Evolutionary conservation across 2,329 filamentous ascomycete species (phyloP).

Genomic region (Trichoderma sp.): DNA sequence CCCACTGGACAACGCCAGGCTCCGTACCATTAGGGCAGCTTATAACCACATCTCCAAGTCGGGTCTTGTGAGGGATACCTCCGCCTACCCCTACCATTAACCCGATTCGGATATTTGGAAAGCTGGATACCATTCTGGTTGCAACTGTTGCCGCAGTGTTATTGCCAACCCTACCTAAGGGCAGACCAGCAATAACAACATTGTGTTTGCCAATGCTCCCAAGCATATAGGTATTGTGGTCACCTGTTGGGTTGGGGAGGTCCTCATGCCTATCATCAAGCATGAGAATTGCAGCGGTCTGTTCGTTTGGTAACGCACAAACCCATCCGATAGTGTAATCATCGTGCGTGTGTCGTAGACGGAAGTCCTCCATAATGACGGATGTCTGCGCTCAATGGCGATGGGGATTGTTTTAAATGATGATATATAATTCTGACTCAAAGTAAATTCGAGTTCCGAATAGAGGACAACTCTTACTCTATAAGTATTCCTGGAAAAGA

Average conservation of each 20-base stretch:
- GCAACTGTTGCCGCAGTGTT: conserved; percentile 34
- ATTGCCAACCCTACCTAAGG: conserved; percentile 34
- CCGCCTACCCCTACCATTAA: conserved; percentile 29
- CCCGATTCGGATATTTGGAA: conserved; percentile 29
- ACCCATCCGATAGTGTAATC: conserved; percentile 32
- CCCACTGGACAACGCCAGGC: conserved; percentile 2
- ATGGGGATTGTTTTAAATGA: neutral
- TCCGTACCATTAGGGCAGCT: neutral
- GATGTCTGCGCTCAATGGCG: neutral
- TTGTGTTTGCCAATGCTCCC: conserved; percentile 33
- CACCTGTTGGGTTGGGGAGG: conserved; percentile 6
- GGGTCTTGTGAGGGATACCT: conserved; percentile 23
- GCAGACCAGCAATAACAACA: conserved; percentile 36
- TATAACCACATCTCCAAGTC: conserved; percentile 29
- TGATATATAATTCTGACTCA: neutral
- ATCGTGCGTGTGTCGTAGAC: neutral
- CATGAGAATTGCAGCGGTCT: conserved; percentile 26
- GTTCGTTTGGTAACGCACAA: conserved; percentile 28
- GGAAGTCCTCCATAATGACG: neutral
- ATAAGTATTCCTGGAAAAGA: neutral
- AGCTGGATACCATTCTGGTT: conserved; percentile 34
- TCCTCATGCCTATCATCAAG: conserved; percentile 26
- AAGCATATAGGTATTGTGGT: conserved; percentile 28
- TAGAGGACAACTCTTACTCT: neutral
- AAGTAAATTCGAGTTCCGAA: neutral